Conservation (phyloP, 768 basidiomycete genomes). For the Filobasidium wieringae region DNA sequence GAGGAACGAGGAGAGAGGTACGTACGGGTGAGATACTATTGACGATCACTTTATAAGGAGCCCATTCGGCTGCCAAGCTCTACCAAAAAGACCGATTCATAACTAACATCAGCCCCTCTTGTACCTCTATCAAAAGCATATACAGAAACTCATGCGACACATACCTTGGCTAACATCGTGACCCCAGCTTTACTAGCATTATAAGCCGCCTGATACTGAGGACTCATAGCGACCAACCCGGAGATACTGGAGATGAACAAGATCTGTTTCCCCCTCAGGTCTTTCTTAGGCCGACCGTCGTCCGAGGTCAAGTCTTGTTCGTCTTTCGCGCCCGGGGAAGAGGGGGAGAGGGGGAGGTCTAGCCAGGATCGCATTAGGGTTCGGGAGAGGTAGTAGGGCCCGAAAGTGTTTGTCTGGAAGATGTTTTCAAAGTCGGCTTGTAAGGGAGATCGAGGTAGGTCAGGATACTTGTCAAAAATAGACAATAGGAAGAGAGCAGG, state of each 20-base stretch:
- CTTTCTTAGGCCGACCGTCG: conserved; percentile 13
- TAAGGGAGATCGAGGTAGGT: not conserved
- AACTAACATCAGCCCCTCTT: not conserved
- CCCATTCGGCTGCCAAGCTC: conserved; percentile 37
- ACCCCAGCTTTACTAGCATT: conserved; percentile 31
- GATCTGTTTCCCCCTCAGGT: conserved; percentile 27
- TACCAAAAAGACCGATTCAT: not conserved
- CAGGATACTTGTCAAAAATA: not conserved
- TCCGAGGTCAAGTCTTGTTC: not conserved
- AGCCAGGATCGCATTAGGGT: conserved; percentile 32
- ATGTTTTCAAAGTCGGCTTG: conserved; percentile 21
- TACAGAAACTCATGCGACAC: not conserved
- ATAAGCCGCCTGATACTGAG: conserved; percentile 36
- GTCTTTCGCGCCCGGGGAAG: not conserved
- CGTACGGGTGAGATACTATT: conserved; percentile 33
- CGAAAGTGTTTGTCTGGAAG: conserved; percentile 32
- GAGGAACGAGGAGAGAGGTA: not conserved
- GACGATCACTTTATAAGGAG: conserved; percentile 29
- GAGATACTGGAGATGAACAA: conserved; percentile 34
- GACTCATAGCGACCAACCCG: conserved; percentile 34
- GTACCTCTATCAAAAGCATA: too few relatives aligned
- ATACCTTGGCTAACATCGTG: conserved; percentile 32
- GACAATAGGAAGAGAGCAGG: not conserved
- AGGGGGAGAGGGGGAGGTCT: conserved; percentile 12
- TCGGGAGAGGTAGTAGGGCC: conserved; percentile 33